Base-by-base conservation (phyloP, 2,329 filamentous ascomycete genomes). In the Claviceps purpurea region DNA sequence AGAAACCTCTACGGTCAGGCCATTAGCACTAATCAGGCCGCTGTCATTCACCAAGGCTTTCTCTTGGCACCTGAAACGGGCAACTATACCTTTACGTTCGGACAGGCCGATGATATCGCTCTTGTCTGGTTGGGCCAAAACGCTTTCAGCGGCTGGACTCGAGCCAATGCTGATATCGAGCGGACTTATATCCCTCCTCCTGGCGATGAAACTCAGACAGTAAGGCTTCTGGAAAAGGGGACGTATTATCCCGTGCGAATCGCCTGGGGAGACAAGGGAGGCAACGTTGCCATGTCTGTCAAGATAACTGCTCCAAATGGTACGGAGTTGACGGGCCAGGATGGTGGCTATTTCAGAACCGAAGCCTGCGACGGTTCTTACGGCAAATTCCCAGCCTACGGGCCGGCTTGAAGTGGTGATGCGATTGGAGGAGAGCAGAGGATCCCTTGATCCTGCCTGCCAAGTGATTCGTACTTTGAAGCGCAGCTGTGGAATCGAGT, bases 141-240 rank as follows among this genome's bases (percentile, higher is more conserved):
- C 45, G 53, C 53, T 3, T 55, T 49, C 41, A 50, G 34, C 39
- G 53, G 53, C 40, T 55, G 53, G 53, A 55, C 45, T 8, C 38
- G 53, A n/a, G 53, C 48, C n/a, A 55, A 55, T 13, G 53, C 53
- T 16, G 53, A 55, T 14, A 55, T 52, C 42, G 53, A 52, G 45
- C 45, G 53, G 20, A 53, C 53, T 6, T 55, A 55, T 40, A 55
- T 55, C n/a, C 53, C 53, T n/a, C 53, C 53, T 40, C 53, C 53
- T 34, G 53, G 53, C 22, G 53, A 55, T 24, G 53, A 53, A 26
- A 55, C 53, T 11, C 51, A 39, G 2, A 55, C 53, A 14, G 38
- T 24, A 4, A 53, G 53, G 46, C 53, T 51, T 42, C 51, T 55
- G 5, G 53, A 55, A 24, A 49, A 55, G 24, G 53, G 53, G 14